Evolutionary conservation across 108 stramenopile genomes (phyloP).

Genomic region (Skeletonema menzelii): DNA sequence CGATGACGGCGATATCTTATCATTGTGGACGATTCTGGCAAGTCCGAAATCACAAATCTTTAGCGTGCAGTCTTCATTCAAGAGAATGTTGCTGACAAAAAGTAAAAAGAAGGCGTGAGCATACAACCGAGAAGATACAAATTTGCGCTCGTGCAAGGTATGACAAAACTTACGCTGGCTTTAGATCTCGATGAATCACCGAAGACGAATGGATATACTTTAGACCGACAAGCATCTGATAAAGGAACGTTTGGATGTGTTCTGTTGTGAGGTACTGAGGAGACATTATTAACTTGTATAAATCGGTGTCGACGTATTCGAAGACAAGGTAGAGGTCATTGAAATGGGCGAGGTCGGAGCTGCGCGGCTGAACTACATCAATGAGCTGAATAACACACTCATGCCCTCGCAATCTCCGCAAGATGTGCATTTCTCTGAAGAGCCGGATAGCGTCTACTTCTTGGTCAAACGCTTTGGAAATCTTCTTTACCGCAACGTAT

Average conservation of each 20-base stretch:
- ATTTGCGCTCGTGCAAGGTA: background rate
- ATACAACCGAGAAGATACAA: background rate
- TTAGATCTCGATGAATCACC: constrained; percentile 95
- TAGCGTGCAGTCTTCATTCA: constrained; percentile 97
- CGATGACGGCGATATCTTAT: constrained; percentile 26
- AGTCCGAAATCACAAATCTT: constrained; percentile 99
- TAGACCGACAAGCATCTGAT: constrained; percentile 95
- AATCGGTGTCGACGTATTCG: constrained; percentile 96
- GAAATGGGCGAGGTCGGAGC: constrained; percentile 70
- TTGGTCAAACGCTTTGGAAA: constrained; percentile 93
- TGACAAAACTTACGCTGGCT: constrained; percentile 51
- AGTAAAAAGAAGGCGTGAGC: background rate
- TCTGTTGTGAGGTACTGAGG: constrained; percentile 97
- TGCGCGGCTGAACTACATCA: constrained; percentile 88
- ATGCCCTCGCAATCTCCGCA: constrained; percentile 85
- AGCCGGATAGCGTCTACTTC: constrained; percentile 90
- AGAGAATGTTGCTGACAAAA: constrained; percentile 82
- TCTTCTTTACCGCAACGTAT: constrained; percentile 95
- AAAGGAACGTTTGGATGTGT: constrained; percentile 97
- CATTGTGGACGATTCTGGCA: constrained; percentile 84
- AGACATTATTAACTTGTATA: constrained; percentile 98
- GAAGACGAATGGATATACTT: constrained; percentile 92
- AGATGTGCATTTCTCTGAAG: constrained; percentile 93
- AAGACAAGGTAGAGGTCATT: constrained; percentile 92
- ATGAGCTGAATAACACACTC: constrained; percentile 90